Conservation (phyloP, 805 yeast species). For the Candida tibetensis region DNA sequence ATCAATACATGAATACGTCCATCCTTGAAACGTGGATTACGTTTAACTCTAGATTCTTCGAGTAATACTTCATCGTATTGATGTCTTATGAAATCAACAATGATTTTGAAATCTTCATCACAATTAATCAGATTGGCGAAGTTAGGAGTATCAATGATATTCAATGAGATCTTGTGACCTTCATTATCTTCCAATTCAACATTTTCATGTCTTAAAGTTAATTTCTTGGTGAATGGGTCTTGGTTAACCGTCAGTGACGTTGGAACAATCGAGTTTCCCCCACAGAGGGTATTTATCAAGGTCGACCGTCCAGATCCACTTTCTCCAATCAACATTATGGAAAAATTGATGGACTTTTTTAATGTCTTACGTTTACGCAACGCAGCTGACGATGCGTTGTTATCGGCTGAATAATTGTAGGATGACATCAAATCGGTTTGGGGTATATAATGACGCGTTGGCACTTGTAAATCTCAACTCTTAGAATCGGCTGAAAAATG, state of each 20-base stretch:
- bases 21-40: slow-evolving; percentile 83
- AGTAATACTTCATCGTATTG: slow-evolving; percentile 80
- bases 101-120: slow-evolving; percentile 59
- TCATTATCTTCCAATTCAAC: slow-evolving; percentile 86
- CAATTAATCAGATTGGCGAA: slow-evolving; percentile 76
- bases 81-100: slow-evolving; percentile 76
- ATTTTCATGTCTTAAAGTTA: slow-evolving; percentile 69
- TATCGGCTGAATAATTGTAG: slow-evolving; percentile 14
- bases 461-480: too few species aligned
- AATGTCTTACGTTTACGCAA: slow-evolving; percentile 68
- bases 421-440: slow-evolving; percentile 9
- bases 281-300: slow-evolving; percentile 86
- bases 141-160: slow-evolving; percentile 80
- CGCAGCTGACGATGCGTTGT: slow-evolving; percentile 37
- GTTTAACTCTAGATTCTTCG: slow-evolving; percentile 76
- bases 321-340: slow-evolving; percentile 83
- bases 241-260: slow-evolving; percentile 61
- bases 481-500: too few species aligned
- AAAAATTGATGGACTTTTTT: slow-evolving; percentile 82
- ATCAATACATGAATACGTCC: slow-evolving; percentile 69
- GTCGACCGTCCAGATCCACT: slow-evolving; percentile 91
- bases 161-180: slow-evolving; percentile 75
- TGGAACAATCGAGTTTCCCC: slow-evolving; percentile 74
- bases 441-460: background rate
- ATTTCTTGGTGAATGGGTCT: slow-evolving; percentile 45